Evolutionary conservation across 202 grass and related monocot species (phyloP).

Genomic region (Setaria italica): DNA sequence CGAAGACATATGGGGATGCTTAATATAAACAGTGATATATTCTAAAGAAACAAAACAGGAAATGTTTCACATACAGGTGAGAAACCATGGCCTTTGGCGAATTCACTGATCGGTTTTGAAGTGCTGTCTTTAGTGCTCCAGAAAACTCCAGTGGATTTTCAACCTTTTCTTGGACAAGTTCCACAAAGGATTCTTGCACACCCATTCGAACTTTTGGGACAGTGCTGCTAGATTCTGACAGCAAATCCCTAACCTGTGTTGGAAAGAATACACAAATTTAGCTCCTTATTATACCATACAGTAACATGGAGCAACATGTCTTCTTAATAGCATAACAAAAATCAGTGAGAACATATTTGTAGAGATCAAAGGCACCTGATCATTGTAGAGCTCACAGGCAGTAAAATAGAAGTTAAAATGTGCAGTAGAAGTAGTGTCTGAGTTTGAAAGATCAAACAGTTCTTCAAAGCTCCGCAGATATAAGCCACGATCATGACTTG

Average conservation of each 20-base stretch:
- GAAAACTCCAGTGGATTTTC: constrained; percentile 90
- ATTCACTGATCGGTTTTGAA: constrained; percentile 75
- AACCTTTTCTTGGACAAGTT: constrained; percentile 92
- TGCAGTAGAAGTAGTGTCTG: constrained; percentile 81
- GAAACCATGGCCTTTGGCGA: constrained; percentile 76
- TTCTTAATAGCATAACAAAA: constrained; percentile 30
- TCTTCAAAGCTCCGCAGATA: constrained; percentile 94
- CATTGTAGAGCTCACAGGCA: constrained; percentile 96
- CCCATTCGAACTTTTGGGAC: constrained; percentile 72
- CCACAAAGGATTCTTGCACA: constrained; percentile 79
- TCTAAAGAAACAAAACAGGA: constrained; percentile 29
- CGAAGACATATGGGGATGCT: background rate
- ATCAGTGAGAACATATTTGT: constrained; percentile 22
- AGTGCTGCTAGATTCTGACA: constrained; percentile 72
- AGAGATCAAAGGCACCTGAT: constrained; percentile 69
- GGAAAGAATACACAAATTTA: constrained; percentile 31
- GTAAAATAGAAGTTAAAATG: constrained; percentile 95
- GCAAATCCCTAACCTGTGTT: constrained; percentile 80
- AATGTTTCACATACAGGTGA: constrained; percentile 76
- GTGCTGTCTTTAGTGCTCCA: constrained; percentile 72
- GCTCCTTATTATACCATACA: constrained; percentile 29
- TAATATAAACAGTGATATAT: constrained; percentile 22
- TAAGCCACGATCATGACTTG: constrained; percentile 91
- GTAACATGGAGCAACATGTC: constrained; percentile 31
- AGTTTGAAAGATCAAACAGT: constrained; percentile 97